Percentiles rank a stretch among this genome's conserved stretches.
These are phyloP conservation scores for Sporothrix pseudoabietina DNA, from an alignment of 2,329 filamentous ascomycete species.

Conservation along the genomic window DNA sequence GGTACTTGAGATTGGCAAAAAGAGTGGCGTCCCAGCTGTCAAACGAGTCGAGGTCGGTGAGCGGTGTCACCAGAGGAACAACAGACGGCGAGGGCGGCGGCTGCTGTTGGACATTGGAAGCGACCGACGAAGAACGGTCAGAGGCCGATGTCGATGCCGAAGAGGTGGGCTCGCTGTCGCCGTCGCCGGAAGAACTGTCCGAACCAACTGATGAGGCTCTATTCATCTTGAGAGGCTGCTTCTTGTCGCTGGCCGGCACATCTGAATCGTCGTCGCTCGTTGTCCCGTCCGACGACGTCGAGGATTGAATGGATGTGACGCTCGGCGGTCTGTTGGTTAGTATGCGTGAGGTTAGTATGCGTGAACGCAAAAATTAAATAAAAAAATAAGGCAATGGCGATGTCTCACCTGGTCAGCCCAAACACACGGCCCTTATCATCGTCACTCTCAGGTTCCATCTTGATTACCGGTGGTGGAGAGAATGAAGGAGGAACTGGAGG, in stretches of 20 bases:
- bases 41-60: constrained; percentile 28
- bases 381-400: no score
- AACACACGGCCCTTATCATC: not conserved
- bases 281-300: not conserved
- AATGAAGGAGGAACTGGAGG: no score
- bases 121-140: not conserved
- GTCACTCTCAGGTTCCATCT: not conserved
- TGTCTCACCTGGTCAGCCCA: not conserved
- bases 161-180: no score
- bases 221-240: not conserved
- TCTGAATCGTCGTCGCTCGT: not conserved
- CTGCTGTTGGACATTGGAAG: not conserved
- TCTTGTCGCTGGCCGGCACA: not conserved
- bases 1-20: constrained; percentile 24
- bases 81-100: no score
- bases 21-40: constrained; percentile 29
- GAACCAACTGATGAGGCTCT: not conserved
- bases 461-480: not conserved
- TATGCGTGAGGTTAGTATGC: not conserved
- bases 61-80: constrained; percentile 22
- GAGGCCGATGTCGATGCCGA: not conserved
- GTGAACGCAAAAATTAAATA: no score
- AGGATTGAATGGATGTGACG: not conserved
- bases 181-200: not conserved
- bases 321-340: constrained; percentile 2